Evolutionary conservation across 768 basidiomycete genomes (phyloP).

Genomic region (Lepiota brunneoincarnata): DNA sequence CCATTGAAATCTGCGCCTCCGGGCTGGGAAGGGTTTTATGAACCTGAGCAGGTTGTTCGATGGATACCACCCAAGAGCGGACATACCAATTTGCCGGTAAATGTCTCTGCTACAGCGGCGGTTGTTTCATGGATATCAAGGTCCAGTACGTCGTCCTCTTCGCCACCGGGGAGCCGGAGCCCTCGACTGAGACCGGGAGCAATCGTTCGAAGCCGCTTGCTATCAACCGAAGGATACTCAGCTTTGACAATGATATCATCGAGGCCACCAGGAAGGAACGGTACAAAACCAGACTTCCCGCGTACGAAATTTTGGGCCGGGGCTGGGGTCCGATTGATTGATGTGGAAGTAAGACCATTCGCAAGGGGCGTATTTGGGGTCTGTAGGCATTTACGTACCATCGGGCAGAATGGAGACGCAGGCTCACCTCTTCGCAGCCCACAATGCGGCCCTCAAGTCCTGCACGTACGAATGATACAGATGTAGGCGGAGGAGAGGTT

Average conservation of each 20-base stretch:
- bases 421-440: conserved; percentile 74
- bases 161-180: conserved; percentile 64
- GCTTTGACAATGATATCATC: conserved; percentile 48
- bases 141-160: conserved; percentile 40
- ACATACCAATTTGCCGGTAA: conserved; percentile 19
- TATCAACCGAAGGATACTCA: conserved; percentile 23
- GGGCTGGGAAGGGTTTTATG: not conserved
- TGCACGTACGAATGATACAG: conserved; percentile 66
- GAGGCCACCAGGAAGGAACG: conserved; percentile 93
- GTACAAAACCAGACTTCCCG: conserved; percentile 90
- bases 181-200: conserved; percentile 86
- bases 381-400: conserved; percentile 31
- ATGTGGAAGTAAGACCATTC: conserved; percentile 81
- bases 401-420: not conserved
- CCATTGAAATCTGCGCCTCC: conserved; percentile 14
- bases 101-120: conserved; percentile 22
- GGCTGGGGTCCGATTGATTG: conserved; percentile 81
- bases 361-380: conserved; percentile 49
- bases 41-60: conserved; percentile 4
- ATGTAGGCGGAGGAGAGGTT: conserved; percentile 75
- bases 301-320: conserved; percentile 80
- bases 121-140: conserved; percentile 24
- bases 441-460: conserved; percentile 80
- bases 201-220: conserved; percentile 58
- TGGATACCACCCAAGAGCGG: not conserved